phyloP scores from a whole-genome alignment of 805 yeast species.

The Starmerella floricola region DNA sequence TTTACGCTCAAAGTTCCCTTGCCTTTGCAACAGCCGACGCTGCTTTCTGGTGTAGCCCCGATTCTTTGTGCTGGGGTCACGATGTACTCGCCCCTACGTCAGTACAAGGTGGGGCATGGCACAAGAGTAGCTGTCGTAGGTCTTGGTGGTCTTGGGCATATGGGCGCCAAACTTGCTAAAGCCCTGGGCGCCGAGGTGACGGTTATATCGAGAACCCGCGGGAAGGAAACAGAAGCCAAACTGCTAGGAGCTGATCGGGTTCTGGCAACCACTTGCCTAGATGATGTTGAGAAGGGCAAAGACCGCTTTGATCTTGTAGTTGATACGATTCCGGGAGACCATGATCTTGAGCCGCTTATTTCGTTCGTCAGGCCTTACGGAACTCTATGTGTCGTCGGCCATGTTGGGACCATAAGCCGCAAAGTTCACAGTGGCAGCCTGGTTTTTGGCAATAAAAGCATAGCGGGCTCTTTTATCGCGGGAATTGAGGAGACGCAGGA shows the following conservation, averaged over 20 bases:
- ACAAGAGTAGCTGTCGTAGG: constrained; percentile 48
- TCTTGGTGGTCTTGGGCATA: constrained; percentile 57
- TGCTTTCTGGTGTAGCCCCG: constrained; percentile 47
- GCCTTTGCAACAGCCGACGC: constrained; percentile 33
- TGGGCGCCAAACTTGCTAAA: constrained; percentile 46
- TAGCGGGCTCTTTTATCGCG: constrained; percentile 44
- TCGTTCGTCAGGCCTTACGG: constrained; percentile 45
- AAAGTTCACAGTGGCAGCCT: constrained; percentile 39
- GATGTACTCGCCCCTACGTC: constrained; percentile 51
- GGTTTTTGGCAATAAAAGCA: constrained; percentile 33
- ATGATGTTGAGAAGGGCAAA: constrained; percentile 27
- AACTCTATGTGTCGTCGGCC: constrained; percentile 51
- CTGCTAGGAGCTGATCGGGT: constrained; percentile 46
- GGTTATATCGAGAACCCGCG: constrained; percentile 41
- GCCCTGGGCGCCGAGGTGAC: constrained; percentile 53
- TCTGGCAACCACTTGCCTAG: constrained; percentile 38
- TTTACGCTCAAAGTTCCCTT: constrained; percentile 56
- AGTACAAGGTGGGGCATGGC: constrained; percentile 38
- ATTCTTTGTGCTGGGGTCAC: constrained; percentile 71
- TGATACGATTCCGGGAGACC: constrained; percentile 40
- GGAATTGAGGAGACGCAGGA: constrained; percentile 52
- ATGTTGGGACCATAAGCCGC: constrained; percentile 35
- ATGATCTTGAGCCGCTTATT: constrained; percentile 40
- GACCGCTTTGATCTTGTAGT: constrained; percentile 40
- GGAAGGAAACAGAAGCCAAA: constrained; percentile 43